A percentile compares a stretch with the other conserved stretches of the same genome.
phyloP scores from a whole-genome alignment of 2,329 filamentous ascomycete genomes.

The Nannizziopsis arthrosporioides region DNA sequence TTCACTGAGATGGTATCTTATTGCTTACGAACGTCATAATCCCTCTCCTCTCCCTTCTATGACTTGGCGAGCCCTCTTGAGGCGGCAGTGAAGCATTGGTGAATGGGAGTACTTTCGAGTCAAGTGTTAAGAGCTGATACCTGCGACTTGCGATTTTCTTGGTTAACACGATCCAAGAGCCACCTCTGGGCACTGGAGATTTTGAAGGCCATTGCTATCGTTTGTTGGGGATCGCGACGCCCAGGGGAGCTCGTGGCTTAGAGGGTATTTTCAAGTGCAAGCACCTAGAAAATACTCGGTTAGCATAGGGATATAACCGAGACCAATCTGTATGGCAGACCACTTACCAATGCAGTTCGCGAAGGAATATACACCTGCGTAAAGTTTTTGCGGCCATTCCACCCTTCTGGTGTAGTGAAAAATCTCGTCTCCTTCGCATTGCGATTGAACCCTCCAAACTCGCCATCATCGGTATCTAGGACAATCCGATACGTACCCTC shows the following conservation, averaged over 20 bases:
- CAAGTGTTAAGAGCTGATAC: too few relatives aligned
- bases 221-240: too few relatives aligned
- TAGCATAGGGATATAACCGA: not conserved
- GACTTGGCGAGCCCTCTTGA: too few relatives aligned
- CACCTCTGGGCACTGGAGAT: too few relatives aligned
- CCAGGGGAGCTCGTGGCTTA: not conserved
- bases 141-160: too few relatives aligned
- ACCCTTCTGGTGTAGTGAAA: constrained; percentile 80
- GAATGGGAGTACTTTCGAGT: too few relatives aligned
- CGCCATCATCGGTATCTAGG: constrained; percentile 65
- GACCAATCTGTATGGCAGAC: constrained; percentile 10
- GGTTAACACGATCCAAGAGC: too few relatives aligned
- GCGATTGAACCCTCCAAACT: constrained; percentile 67
- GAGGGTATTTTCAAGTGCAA: constrained; percentile 39
- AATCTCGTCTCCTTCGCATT: constrained; percentile 72
- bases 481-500: constrained; percentile 79
- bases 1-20: too few relatives aligned
- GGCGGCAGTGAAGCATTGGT: too few relatives aligned
- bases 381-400: constrained; percentile 86
- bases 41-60: too few relatives aligned
- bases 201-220: too few relatives aligned
- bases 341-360: constrained; percentile 65
- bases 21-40: too few relatives aligned
- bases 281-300: constrained; percentile 33
- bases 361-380: constrained; percentile 82